Percentiles rank a stretch among this genome's conserved stretches.
Conservation (phyloP, 2,329 filamentous ascomycete species). For the Lachnum nothofagi region DNA sequence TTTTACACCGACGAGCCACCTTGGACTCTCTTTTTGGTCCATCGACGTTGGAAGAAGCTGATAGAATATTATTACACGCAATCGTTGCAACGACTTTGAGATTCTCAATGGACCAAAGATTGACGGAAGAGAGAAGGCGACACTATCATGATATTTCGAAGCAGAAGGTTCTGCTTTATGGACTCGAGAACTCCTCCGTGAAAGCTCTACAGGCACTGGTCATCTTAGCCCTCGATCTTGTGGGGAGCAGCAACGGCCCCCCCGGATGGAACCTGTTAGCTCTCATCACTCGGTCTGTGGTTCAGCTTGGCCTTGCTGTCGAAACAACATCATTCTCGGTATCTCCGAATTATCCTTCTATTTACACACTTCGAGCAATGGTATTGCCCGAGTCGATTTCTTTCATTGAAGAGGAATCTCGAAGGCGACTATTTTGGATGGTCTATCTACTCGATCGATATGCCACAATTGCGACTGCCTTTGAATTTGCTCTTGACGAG, state of each 20-base stretch:
- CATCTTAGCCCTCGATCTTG: constrained; percentile 77
- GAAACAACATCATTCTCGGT: constrained; percentile 76
- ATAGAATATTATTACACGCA: constrained; percentile 76
- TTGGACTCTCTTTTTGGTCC: constrained; percentile 77
- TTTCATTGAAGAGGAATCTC: constrained; percentile 84
- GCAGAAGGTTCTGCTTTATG: constrained; percentile 79
- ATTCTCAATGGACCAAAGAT: constrained; percentile 70
- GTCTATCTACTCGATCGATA: constrained; percentile 86
- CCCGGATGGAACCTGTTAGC: constrained; percentile 91
- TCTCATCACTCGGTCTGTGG: constrained; percentile 79
- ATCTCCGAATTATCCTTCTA: constrained; percentile 74
- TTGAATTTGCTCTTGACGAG: constrained; percentile 84
- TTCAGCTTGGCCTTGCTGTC: constrained; percentile 79
- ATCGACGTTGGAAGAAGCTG: constrained; percentile 70
- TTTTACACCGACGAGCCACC: constrained; percentile 78
- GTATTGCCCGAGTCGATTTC: constrained; percentile 76
- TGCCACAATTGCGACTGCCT: constrained; percentile 83
- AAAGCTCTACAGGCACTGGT: constrained; percentile 83
- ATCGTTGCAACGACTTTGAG: constrained; percentile 84
- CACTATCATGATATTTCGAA: constrained; percentile 79
- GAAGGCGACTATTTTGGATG: constrained; percentile 87
- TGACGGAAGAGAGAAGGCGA: constrained; percentile 67
- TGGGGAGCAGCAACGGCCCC: constrained; percentile 81
- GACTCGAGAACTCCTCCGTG: constrained; percentile 83
- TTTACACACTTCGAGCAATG: constrained; percentile 82